phyloP scores from a whole-genome alignment of 192 early-diverging fungal species.

The Hyaloraphidium curvatum region DNA sequence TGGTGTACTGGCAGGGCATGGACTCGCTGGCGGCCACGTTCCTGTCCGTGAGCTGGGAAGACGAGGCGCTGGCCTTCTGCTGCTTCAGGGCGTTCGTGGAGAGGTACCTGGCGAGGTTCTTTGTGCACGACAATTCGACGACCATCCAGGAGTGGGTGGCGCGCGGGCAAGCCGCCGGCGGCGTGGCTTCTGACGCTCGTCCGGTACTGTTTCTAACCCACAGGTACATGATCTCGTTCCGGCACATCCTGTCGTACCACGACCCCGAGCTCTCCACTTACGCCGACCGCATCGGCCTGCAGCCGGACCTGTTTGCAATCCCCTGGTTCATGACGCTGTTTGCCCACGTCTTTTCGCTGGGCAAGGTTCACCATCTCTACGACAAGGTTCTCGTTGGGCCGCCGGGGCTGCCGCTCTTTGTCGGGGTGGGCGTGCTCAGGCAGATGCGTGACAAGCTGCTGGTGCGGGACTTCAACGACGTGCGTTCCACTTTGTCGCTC shows the following conservation, averaged over 20 bases:
- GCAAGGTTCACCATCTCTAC: constrained; percentile 64
- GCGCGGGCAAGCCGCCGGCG: not conserved
- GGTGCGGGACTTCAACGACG: constrained; percentile 47
- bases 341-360: constrained; percentile 62
- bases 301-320: constrained; percentile 56
- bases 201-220: not conserved
- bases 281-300: constrained; percentile 34
- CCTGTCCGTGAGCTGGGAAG: constrained; percentile 49
- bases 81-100: constrained; percentile 44
- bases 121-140: constrained; percentile 43
- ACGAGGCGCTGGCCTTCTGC: constrained; percentile 50
- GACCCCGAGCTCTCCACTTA: constrained; percentile 53
- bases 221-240: constrained; percentile 32
- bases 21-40: constrained; percentile 60
- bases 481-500: constrained; percentile 11
- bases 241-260: constrained; percentile 43
- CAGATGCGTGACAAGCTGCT: constrained; percentile 44
- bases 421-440: constrained; percentile 44
- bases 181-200: no score
- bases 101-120: constrained; percentile 47
- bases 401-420: constrained; percentile 39
- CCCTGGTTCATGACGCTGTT: constrained; percentile 70
- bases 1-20: constrained; percentile 73
- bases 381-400: constrained; percentile 50
- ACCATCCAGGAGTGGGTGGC: constrained; percentile 38